Evolutionary conservation across 2,329 filamentous ascomycete genomes (phyloP), one percentile per base, ranked within the genome.

Genomic region (Talaromyces sp.): DNA sequence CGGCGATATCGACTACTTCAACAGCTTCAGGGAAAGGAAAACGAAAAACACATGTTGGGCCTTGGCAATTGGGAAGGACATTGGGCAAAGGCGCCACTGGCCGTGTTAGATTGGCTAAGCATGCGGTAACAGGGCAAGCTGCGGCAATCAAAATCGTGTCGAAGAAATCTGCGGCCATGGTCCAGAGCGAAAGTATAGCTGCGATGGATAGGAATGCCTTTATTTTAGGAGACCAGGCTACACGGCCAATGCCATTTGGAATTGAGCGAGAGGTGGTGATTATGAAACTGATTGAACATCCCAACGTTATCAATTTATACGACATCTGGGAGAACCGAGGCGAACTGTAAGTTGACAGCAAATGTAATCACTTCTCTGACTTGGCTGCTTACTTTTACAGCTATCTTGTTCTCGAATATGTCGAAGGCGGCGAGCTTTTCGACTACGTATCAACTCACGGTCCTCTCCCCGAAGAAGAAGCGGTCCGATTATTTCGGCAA

Each of bases 241-340:
- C 89, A 66, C 86, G 88, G 69, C 85, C 86, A 62, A 93, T 96
- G 74, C 94, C 94, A 1, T 88, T 94, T 72, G 91, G 93, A 1
- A 90, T 99, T 67, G 94, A 98, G 79, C 86, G 95, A 63, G 95
- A 99, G 75, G 93, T 99, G 47, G 93, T 94, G 37, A 96, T 99
- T 71, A 92, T 99, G 86, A 98, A 97, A 80, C 85, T 98, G 65
- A 91, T 98, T 67, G 90, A 97, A 73, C 95, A 99, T 78, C 91
- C 90, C 6, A 95, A 98, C 75, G 94, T 98, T 72, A 93, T 97
- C 77, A 92, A 91, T 70, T 81, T 99, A 10, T 95, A 94, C 75
- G 95, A 99, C 79, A 94, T 99, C 35, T 99, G 94, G 94, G 95
- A 99, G 80, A 98, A 97, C 74, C 86, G 91, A 25, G 91, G 92